Evolutionary conservation across 176 grass and related monocot species (phyloP), one percentile per base, ranked within the genome.

Genomic region (Zea luxurians): DNA sequence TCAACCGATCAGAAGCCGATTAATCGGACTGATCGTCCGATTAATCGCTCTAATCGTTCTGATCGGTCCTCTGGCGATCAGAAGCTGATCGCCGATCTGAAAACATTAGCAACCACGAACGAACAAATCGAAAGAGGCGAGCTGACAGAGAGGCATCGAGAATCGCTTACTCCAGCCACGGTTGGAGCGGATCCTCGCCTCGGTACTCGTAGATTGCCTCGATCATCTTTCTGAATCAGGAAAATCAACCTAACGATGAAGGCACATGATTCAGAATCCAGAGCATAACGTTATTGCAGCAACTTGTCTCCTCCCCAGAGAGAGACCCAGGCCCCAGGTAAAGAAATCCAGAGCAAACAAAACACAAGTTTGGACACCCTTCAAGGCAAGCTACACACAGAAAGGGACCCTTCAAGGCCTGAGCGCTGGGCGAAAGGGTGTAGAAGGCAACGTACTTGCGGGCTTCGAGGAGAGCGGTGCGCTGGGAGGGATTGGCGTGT

Each of bases 171-270:
- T 95, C 86, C 13, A 99, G 77, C 96, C 96, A 99, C 21, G 92
- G 92, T 47, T 83, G 86, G 74, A 99, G 92, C 53, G 90, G 96
- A 69, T 99, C 96, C 8, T 92, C 86, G n/a, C 92, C 92, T 46
- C 83, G 41, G 78, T 95, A 95, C 78, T 95, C 86, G 16, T 91
- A 76, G 64, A 93, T 99, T 36, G 83, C 92, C 60, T 95, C 88
- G 17, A 99, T 90, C 96, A 87, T 93, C 75, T 73, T 87, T 92
- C 96, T 93, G 80, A 41, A 82, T 16, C 60, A 73, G 38, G 17
- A 7, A 6, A n/a, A 53, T 45, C 50, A 43, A 64, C 68, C 72
- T 79, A 82, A 65, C 21, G 37, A 10, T 4, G 53, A 18, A 63
- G 18, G 3, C 17, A 16, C 6, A 81, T 78, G n/a, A 59, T 6